Conservation (phyloP, 2,329 filamentous ascomycete genomes). For the Geosmithia flava region DNA sequence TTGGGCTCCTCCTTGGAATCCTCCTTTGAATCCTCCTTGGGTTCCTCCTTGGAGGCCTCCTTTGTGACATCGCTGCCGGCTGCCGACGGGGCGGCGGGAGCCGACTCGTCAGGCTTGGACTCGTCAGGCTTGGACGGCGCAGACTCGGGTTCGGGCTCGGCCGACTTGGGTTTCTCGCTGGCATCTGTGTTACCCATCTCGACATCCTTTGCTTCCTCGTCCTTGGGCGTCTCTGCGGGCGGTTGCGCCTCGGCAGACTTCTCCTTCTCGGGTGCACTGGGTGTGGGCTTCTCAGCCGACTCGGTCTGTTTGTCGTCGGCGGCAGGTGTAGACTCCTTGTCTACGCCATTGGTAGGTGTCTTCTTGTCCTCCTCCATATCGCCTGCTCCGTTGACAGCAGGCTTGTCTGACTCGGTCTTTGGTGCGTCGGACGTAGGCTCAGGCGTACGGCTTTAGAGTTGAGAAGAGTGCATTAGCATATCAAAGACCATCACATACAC, state of each 20-base stretch:
- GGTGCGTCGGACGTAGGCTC: slow-evolving; percentile 7
- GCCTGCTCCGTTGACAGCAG: slow-evolving; percentile 10
- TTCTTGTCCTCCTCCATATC: slow-evolving; percentile 9
- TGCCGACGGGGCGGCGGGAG: neutral
- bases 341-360: slow-evolving; percentile 10
- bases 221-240: neutral
- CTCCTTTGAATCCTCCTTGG: neutral
- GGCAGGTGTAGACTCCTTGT: neutral
- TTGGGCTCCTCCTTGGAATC: slow-evolving; percentile 2
- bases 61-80: neutral
- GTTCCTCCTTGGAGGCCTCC: slow-evolving; percentile 1
- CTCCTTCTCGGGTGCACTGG: neutral
- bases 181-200: slow-evolving; percentile 1
- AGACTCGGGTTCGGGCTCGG: neutral
- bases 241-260: neutral
- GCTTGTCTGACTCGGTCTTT: slow-evolving; percentile 8
- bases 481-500: neutral
- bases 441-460: slow-evolving; percentile 12
- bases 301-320: neutral
- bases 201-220: slow-evolving; percentile 1
- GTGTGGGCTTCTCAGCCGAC: neutral
- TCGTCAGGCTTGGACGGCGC: neutral
- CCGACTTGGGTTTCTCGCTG: neutral
- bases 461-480: slow-evolving; percentile 6
- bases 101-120: neutral